Conservation (phyloP, 139 green algal species). For the Monoraphidium neglectum region DNA sequence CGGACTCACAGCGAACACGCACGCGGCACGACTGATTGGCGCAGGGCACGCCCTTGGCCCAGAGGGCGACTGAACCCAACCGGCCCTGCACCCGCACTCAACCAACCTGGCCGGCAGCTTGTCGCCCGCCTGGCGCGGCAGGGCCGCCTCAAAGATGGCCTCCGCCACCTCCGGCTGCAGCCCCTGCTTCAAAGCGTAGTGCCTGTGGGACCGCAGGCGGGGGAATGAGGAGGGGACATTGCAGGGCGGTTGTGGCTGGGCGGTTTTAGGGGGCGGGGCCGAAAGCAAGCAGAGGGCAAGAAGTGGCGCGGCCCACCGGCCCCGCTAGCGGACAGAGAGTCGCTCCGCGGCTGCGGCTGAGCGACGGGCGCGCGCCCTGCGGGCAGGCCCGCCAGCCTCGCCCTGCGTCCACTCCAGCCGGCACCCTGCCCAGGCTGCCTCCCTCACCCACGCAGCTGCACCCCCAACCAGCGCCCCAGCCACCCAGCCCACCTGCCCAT, state of each 20-base stretch:
- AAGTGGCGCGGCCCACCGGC: background rate
- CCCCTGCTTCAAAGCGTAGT: conserved; percentile 80
- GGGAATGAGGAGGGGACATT: too few relatives aligned
- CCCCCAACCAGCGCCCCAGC: too few relatives aligned
- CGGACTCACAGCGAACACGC: too few relatives aligned
- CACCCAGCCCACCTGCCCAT: conserved; percentile 73
- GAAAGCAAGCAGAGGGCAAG: background rate
- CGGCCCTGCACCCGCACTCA: too few relatives aligned
- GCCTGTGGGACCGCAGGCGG: conserved; percentile 7
- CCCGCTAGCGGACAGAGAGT: background rate
- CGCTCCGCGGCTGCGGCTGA: too few relatives aligned
- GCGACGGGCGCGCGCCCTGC: too few relatives aligned
- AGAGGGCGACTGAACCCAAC: too few relatives aligned
- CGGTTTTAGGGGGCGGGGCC: background rate
- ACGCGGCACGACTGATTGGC: too few relatives aligned
- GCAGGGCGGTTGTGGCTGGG: conserved; percentile 3
- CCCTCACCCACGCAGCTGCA: too few relatives aligned
- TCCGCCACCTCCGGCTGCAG: conserved; percentile 49
- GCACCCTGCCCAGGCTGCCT: too few relatives aligned
- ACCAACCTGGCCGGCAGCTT: conserved; percentile 60
- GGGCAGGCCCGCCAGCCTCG: too few relatives aligned
- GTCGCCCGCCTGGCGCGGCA: conserved; percentile 88
- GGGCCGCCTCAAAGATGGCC: conserved; percentile 88
- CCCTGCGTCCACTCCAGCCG: background rate
- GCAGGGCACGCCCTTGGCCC: too few relatives aligned